phyloP scores from a whole-genome alignment of 805 yeast genomes.

The Candida nemodendra region DNA sequence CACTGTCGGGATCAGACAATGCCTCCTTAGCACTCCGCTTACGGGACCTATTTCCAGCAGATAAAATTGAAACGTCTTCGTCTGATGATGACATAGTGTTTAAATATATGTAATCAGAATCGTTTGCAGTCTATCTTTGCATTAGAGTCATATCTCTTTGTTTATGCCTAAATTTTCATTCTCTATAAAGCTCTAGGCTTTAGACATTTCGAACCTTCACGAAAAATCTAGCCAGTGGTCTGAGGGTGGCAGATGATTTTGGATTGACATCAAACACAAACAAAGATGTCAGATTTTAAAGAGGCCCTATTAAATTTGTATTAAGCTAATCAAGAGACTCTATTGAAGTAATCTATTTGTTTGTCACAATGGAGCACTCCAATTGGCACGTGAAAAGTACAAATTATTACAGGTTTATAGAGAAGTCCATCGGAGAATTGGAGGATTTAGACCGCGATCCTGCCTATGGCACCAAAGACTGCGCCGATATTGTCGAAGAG shows the following conservation, averaged over 20 bases:
- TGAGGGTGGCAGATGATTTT: too few relatives aligned
- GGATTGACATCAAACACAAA: too few relatives aligned
- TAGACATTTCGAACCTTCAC: too few relatives aligned
- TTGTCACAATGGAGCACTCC: too few relatives aligned
- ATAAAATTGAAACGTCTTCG: slow-evolving; percentile 16
- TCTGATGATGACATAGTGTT: slow-evolving; percentile 21
- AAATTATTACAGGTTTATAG: slow-evolving; percentile 13
- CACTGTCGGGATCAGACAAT: slow-evolving; percentile 12
- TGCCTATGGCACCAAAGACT: background rate
- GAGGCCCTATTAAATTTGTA: too few relatives aligned
- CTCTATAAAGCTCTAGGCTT: too few relatives aligned
- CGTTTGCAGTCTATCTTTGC: background rate
- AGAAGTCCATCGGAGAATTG: slow-evolving; percentile 7
- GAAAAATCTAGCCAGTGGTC: too few relatives aligned
- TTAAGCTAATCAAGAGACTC: too few relatives aligned
- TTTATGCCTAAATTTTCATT: too few relatives aligned
- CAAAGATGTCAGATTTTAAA: too few relatives aligned
- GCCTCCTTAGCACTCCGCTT: slow-evolving; percentile 1
- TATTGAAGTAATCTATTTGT: background rate
- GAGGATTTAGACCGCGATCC: background rate
- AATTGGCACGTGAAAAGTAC: slow-evolving; percentile 4
- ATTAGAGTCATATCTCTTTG: too few relatives aligned
- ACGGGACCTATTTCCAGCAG: slow-evolving; percentile 6
- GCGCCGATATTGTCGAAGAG: slow-evolving; percentile 14
- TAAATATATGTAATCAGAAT: background rate